Base-by-base conservation (phyloP, 352 stramenopile genomes). In the Proteromonas lacertae region DNA sequence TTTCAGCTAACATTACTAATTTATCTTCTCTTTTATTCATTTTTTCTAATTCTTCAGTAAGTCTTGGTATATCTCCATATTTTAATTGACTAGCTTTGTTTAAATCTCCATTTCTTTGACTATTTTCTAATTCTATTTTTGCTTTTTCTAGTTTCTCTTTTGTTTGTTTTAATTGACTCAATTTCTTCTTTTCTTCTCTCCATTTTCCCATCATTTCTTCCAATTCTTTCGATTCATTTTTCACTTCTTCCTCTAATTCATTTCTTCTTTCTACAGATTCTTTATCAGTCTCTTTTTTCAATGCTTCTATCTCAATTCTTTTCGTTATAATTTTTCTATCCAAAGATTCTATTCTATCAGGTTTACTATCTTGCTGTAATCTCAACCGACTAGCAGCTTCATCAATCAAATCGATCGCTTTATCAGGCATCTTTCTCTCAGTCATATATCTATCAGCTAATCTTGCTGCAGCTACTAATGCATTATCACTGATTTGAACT, bases 271-370 rank as follows among this genome's bases (percentile, higher is more conserved):
- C n/a, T n/a, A n/a, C n/a, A n/a, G n/a, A n/a, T n/a, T n/a, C n/a
- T n/a, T n/a, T n/a, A n/a, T n/a, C n/a, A n/a, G n/a, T n/a, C n/a
- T n/a, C n/a, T n/a, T n/a, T n/a, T n/a, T n/a, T n/a, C n/a, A n/a
- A n/a, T n/a, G n/a, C n/a, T n/a, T n/a, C n/a, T n/a, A n/a, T n/a
- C 55, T 93, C 82, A 31, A 94, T 74, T 50, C 92, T 66, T 0
- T 92, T 57, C 50, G 90, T 67, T 13, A 90, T 50, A 34, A 90
- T 69, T 17, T 73, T 64, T 17, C 80, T 56, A 41, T 93, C 74
- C 9, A 94, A 50, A 36, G 80, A 61, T 46, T 94, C 79, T 44
- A 96, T 89, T 31, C 79, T 62, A 50, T 93, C 77, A 0, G 83
- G 81, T 29, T 87, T 65, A 25, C 55, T 75, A 40, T 93, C 78